A percentile compares a stretch with the other conserved stretches of the same genome.
These are phyloP conservation scores for Tubosaeta brunneosetosa DNA, from an alignment of 768 basidiomycete species.

Conservation along the genomic window DNA sequence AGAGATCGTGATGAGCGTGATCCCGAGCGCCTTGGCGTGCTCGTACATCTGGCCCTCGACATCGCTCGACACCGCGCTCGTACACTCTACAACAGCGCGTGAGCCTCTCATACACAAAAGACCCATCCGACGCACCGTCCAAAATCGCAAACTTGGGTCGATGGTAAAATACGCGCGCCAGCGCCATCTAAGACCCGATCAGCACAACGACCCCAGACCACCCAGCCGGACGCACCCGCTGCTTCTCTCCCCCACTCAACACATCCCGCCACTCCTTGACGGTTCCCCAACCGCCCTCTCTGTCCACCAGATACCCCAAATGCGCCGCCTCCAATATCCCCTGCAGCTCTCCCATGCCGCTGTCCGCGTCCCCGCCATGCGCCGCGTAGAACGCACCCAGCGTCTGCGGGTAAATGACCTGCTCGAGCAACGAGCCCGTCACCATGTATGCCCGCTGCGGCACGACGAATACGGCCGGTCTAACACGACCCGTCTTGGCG, in stretches of 20 bases:
- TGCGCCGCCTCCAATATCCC: conserved; percentile 77
- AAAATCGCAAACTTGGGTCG: conserved; percentile 76
- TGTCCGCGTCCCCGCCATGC: conserved; percentile 40
- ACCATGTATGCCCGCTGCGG: conserved; percentile 95
- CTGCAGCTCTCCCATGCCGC: conserved; percentile 65
- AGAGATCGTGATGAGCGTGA: conserved; percentile 92
- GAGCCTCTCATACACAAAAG: neutral
- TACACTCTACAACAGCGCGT: conserved; percentile 67
- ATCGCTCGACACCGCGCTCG: conserved; percentile 92
- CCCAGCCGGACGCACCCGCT: conserved; percentile 48
- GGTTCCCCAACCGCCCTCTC: conserved; percentile 88
- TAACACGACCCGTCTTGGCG: conserved; percentile 32
- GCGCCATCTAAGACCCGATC: conserved; percentile 59
- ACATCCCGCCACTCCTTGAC: conserved; percentile 97
- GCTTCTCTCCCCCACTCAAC: conserved; percentile 94
- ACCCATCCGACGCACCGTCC: conserved; percentile 55
- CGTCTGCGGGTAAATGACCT: conserved; percentile 85
- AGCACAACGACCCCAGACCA: neutral
- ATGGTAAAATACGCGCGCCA: conserved; percentile 93
- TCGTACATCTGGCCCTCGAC: conserved; percentile 97
- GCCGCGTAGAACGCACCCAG: conserved; percentile 64
- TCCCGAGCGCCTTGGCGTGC: conserved; percentile 80
- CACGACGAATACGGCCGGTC: conserved; percentile 67
- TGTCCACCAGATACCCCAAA: conserved; percentile 74
- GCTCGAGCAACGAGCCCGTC: conserved; percentile 80